Conservation (phyloP, 306 rosid genomes). For the Cucurbita ficifolia region DNA sequence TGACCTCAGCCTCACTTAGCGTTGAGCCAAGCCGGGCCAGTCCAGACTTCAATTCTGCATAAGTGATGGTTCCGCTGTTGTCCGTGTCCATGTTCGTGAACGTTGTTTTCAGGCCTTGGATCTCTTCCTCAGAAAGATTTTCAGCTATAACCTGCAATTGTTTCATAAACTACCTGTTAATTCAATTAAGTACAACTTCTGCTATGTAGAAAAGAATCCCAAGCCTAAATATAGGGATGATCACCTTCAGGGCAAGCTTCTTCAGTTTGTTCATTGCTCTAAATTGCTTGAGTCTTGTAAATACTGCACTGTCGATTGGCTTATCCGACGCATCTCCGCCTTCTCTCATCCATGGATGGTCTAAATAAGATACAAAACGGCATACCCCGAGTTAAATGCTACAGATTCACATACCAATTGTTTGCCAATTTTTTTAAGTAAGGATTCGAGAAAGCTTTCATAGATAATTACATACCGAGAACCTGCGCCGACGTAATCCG, state of each 20-base stretch:
- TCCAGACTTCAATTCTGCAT: constrained; percentile 62
- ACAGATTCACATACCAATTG: background rate
- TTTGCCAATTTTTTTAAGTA: background rate
- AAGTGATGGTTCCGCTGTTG: constrained; percentile 78
- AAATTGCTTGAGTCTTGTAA: constrained; percentile 89
- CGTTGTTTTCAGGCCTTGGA: constrained; percentile 80
- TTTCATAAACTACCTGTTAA: background rate
- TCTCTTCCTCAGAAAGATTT: constrained; percentile 78
- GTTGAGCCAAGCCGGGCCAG: constrained; percentile 73
- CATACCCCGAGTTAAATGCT: background rate
- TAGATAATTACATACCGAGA: constrained; percentile 35
- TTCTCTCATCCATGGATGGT: constrained; percentile 90
- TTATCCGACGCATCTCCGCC: constrained; percentile 82
- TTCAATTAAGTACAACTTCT: background rate
- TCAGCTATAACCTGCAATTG: constrained; percentile 68
- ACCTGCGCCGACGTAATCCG: constrained; percentile 64
- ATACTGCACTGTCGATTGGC: constrained; percentile 87
- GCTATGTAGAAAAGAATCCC: background rate
- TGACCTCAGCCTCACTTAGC: constrained; percentile 66
- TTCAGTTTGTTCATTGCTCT: constrained; percentile 89
- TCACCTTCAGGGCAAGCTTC: constrained; percentile 63
- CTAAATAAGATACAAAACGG: constrained; percentile 20
- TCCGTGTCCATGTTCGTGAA: constrained; percentile 76
- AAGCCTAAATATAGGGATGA: no score
- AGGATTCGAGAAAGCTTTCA: background rate